Percentiles rank a stretch among this genome's conserved stretches.
phyloP scores from a whole-genome alignment of 2,329 filamentous ascomycete species.

The Blumeria hordei region DNA sequence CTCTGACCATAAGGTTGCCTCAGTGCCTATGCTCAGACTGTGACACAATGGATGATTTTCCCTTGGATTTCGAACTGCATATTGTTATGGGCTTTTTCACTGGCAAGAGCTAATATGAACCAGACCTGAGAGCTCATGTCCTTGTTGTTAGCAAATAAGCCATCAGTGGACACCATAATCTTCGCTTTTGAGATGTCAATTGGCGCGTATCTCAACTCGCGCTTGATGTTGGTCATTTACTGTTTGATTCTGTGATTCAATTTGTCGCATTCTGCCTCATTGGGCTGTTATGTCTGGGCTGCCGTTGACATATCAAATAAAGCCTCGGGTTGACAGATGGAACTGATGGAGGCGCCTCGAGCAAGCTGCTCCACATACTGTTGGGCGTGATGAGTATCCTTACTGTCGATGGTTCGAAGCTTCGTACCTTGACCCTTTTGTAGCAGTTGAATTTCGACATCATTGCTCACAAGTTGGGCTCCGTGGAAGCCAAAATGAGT shows the following conservation, averaged over 20 bases:
- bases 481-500: neutral
- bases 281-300: neutral
- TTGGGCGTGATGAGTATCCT: neutral
- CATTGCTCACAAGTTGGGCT: no score
- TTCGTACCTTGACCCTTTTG: neutral
- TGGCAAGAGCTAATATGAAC: neutral
- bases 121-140: neutral
- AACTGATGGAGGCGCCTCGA: neutral
- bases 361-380: neutral
- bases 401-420: neutral
- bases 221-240: neutral
- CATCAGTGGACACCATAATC: slow-evolving; percentile 1
- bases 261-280: neutral
- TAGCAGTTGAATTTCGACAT: neutral
- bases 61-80: neutral
- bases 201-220: neutral
- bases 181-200: neutral
- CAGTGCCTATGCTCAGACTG: no score
- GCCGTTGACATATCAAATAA: neutral
- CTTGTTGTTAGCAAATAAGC: neutral
- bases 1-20: no score
- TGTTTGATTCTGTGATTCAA: no score
- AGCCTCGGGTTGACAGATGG: neutral
- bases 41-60: neutral
- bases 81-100: neutral